These are phyloP conservation scores for Tetrapisispora iriomotensis DNA, from an alignment of 805 yeast genomes.

Conservation along the genomic window DNA sequence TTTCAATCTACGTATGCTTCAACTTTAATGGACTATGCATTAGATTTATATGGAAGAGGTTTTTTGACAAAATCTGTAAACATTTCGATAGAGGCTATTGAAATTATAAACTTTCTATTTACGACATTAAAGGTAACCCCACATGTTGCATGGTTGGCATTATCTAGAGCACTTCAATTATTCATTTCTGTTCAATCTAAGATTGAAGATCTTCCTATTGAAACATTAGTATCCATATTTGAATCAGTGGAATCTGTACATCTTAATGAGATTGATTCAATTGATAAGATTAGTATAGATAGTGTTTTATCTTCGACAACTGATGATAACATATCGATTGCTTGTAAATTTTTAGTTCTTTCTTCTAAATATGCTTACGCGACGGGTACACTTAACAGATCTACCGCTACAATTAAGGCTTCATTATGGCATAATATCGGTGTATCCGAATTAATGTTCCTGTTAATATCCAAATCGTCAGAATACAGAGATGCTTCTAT, in stretches of 20 bases:
- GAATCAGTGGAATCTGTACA: constrained; percentile 9
- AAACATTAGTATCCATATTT: constrained; percentile 27
- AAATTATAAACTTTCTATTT: constrained; percentile 15
- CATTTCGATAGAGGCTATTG: constrained; percentile 38
- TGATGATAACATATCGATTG: constrained; percentile 29
- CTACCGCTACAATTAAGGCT: constrained; percentile 43
- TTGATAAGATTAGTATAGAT: constrained; percentile 20
- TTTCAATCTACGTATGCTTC: constrained; percentile 47
- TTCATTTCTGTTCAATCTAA: constrained; percentile 48
- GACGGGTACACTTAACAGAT: constrained; percentile 7
- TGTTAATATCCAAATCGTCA: constrained; percentile 22
- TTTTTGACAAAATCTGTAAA: constrained; percentile 57
- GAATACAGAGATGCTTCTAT: constrained; percentile 44
- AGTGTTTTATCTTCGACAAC: constrained; percentile 13
- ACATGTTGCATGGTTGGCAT: constrained; percentile 55
- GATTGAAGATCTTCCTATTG: constrained; percentile 41
- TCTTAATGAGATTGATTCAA: constrained; percentile 20
- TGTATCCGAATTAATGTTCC: constrained; percentile 45
- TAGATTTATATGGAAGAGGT: constrained; percentile 44
- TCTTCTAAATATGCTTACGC: constrained; percentile 38
- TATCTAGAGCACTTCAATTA: constrained; percentile 48
- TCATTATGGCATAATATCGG: constrained; percentile 64
- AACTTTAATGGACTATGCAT: constrained; percentile 46
- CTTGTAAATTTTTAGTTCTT: constrained; percentile 35
- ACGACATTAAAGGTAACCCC: constrained; percentile 24